A percentile compares a stretch with the other conserved stretches of the same genome.
Conservation (phyloP, 2,329 filamentous ascomycete genomes). For the Fusarium graminum region DNA sequence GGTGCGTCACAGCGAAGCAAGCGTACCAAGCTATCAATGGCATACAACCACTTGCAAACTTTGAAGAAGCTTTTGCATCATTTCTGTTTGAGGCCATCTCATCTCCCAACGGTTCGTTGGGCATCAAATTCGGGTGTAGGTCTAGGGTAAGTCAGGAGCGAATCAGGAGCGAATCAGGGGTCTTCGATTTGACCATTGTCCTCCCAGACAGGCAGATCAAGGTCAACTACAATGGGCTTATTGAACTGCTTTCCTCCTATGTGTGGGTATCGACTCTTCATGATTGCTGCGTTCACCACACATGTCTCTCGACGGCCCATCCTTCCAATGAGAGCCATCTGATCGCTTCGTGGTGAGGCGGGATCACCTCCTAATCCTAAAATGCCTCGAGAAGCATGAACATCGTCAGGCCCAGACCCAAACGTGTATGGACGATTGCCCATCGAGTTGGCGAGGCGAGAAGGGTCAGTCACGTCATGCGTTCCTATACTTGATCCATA, state of each 20-base stretch:
- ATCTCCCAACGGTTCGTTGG: conserved; percentile 37
- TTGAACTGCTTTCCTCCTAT: conserved; percentile 73
- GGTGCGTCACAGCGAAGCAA: conserved; percentile 23
- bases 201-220: conserved; percentile 73
- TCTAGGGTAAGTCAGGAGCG: conserved; percentile 36
- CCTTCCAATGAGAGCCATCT: conserved; percentile 56
- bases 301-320: conserved; percentile 75
- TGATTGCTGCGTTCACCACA: conserved; percentile 83
- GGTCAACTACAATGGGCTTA: conserved; percentile 86
- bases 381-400: conserved; percentile 43
- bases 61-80: conserved; percentile 16
- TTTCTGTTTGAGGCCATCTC: conserved; percentile 25
- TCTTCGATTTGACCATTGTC: conserved; percentile 22
- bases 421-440: conserved; percentile 21
- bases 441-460: not conserved
- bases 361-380: conserved; percentile 57
- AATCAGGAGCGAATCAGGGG: conserved; percentile 30
- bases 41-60: conserved; percentile 15
- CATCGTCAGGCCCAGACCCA: conserved; percentile 36
- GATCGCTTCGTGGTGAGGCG: conserved; percentile 59
- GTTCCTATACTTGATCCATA: conserved; percentile 9
- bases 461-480: conserved; percentile 9
- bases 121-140: conserved; percentile 40
- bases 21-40: conserved; percentile 15
- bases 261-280: conserved; percentile 76